Evolutionary conservation across 495 filamentous ascomycete genomes (phyloP).

Genomic region (Glonium stellatum): DNA sequence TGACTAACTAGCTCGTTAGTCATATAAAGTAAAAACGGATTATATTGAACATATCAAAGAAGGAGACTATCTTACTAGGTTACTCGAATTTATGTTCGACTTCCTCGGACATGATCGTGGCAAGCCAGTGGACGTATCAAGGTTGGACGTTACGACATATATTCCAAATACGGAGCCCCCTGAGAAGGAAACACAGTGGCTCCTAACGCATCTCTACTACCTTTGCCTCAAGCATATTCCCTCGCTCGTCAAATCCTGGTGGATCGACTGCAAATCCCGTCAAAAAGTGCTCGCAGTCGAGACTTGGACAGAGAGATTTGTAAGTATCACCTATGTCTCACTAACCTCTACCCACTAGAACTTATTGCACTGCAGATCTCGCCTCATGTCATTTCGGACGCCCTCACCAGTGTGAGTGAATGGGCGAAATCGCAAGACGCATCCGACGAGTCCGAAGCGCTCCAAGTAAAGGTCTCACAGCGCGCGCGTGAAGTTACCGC

Average conservation of each 20-base stretch:
- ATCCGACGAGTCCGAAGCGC: conserved; percentile 59
- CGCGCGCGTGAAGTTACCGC: conserved; percentile 68
- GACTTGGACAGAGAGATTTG: conserved; percentile 71
- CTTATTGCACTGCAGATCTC: conserved; percentile 48
- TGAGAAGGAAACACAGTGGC: conserved; percentile 68
- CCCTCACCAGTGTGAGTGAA: conserved; percentile 59
- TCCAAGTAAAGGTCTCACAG: conserved; percentile 64
- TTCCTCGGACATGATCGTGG: conserved; percentile 67
- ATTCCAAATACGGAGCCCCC: conserved; percentile 46
- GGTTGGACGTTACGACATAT: conserved; percentile 63
- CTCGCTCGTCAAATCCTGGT: conserved; percentile 79
- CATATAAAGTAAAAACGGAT: conserved; percentile 69
- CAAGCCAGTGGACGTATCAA: conserved; percentile 60
- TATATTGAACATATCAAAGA: conserved; percentile 72
- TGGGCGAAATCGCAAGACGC: conserved; percentile 55
- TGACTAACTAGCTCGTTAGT: conserved; percentile 36
- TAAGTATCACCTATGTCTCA: conserved; percentile 16
- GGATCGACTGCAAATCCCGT: conserved; percentile 66
- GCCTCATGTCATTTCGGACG: conserved; percentile 65
- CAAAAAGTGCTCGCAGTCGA: conserved; percentile 69
- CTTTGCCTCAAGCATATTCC: conserved; percentile 67
- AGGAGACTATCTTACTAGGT: conserved; percentile 56
- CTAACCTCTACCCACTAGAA: neutral
- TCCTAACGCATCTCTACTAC: conserved; percentile 82
- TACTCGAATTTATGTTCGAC: conserved; percentile 74